These are phyloP conservation scores for Dactylella cylindrospora DNA, from an alignment of 2,329 filamentous ascomycete species.

Conservation along the genomic window DNA sequence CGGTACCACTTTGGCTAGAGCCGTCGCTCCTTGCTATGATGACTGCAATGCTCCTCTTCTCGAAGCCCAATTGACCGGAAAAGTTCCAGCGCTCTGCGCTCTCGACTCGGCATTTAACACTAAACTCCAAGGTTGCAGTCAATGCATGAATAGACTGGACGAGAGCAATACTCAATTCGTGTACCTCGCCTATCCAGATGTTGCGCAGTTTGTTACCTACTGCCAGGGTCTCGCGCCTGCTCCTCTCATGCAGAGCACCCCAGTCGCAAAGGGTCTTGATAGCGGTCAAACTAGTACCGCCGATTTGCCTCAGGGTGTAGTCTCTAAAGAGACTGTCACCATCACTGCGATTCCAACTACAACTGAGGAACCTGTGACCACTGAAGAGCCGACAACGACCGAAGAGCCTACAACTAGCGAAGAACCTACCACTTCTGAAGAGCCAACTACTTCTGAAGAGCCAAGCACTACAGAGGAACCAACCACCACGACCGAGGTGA, in stretches of 20 bases:
- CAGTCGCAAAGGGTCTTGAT: constrained; percentile 37
- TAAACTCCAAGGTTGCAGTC: constrained; percentile 35
- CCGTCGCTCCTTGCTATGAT: constrained; percentile 36
- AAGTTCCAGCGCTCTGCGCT: constrained; percentile 31
- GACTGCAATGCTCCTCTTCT: constrained; percentile 27
- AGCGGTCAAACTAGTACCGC: constrained; percentile 15
- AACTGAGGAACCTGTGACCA: no score
- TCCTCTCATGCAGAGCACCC: constrained; percentile 22
- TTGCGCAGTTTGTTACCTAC: constrained; percentile 40
- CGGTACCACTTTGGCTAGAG: constrained; percentile 9
- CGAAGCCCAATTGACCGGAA: constrained; percentile 37
- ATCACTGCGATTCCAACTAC: no score
- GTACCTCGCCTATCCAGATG: constrained; percentile 33
- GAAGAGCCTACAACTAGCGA: constrained; percentile 9
- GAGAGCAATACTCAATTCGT: constrained; percentile 27
- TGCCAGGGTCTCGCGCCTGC: constrained; percentile 39
- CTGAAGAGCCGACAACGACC: constrained; percentile 5
- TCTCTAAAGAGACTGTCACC: constrained; percentile 15
- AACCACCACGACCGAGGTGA: neutral
- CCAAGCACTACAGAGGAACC: neutral
- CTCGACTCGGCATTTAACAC: constrained; percentile 26
- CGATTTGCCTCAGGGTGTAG: neutral
- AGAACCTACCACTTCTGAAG: neutral
- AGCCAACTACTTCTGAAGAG: constrained; percentile 6
- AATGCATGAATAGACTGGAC: constrained; percentile 31